phyloP scores from a whole-genome alignment of 2,329 filamentous ascomycete species.

The Aspergillus sp. region DNA sequence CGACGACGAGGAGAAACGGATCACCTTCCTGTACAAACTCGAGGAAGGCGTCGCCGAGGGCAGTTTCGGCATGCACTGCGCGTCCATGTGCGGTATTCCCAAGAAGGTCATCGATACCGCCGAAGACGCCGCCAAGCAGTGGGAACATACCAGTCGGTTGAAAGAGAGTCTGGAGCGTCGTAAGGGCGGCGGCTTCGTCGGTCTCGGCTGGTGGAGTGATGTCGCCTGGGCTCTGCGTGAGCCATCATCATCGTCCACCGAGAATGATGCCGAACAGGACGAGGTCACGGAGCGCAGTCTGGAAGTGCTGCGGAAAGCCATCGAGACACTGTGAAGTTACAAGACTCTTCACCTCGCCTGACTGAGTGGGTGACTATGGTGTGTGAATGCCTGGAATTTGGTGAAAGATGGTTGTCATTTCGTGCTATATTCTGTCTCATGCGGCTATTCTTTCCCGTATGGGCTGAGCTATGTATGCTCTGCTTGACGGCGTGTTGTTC shows the following conservation, averaged over 20 bases:
- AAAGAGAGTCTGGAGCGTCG: constrained; percentile 84
- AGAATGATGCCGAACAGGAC: constrained; percentile 23
- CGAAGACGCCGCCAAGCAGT: constrained; percentile 83
- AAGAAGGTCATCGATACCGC: constrained; percentile 78
- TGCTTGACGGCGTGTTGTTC: background rate
- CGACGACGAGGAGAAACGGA: constrained; percentile 75
- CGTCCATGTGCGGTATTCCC: constrained; percentile 94
- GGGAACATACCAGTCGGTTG: constrained; percentile 91
- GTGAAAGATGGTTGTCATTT: background rate
- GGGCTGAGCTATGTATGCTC: background rate
- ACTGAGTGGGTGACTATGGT: background rate
- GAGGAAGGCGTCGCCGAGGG: constrained; percentile 93
- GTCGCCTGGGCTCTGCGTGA: constrained; percentile 73
- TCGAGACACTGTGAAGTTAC: constrained; percentile 50
- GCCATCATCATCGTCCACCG: constrained; percentile 16
- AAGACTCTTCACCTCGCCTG: no score
- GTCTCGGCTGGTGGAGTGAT: constrained; percentile 84
- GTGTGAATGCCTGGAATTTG: background rate
- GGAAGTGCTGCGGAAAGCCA: constrained; percentile 58
- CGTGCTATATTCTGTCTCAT: background rate
- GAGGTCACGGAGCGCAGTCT: constrained; percentile 51
- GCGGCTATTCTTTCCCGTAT: background rate
- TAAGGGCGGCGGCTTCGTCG: constrained; percentile 76
- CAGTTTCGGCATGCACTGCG: constrained; percentile 98
- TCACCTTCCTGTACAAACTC: constrained; percentile 95